Percentiles rank a stretch among this genome's conserved stretches.
These are phyloP conservation scores for Penicillium paxilli DNA, from an alignment of 495 filamentous ascomycete genomes.

Conservation along the genomic window DNA sequence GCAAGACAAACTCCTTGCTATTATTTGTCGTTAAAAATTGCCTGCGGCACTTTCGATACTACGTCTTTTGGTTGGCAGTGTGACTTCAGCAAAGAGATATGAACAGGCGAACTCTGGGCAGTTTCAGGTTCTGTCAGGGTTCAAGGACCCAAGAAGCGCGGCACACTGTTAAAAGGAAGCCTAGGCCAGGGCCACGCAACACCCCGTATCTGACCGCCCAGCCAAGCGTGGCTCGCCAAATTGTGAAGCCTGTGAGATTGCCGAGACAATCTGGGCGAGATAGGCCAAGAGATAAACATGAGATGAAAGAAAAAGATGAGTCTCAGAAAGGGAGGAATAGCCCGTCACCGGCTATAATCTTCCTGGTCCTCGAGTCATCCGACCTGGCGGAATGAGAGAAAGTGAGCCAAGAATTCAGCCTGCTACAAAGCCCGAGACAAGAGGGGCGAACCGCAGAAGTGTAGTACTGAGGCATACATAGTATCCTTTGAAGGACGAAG, in stretches of 20 bases:
- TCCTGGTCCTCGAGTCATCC: not conserved
- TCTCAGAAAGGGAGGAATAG: not conserved
- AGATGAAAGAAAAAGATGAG: not conserved
- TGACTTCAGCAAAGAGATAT: not conserved
- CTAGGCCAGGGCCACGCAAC: slow-evolving; percentile 8
- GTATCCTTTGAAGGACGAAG: not conserved
- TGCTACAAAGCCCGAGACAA: not conserved
- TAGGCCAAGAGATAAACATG: not conserved
- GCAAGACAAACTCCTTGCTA: too few relatives aligned
- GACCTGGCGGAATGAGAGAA: not conserved
- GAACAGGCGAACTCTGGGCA: not conserved
- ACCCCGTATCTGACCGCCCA: slow-evolving; percentile 5
- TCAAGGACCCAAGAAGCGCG: not conserved
- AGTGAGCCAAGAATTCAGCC: not conserved
- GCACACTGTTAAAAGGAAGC: not conserved
- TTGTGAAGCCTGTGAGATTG: not conserved
- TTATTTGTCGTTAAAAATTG: too few relatives aligned
- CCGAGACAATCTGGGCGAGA: slow-evolving; percentile 1
- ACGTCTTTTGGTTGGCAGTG: not conserved
- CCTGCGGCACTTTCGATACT: too few relatives aligned
- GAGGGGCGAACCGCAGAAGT: not conserved
- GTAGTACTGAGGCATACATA: not conserved
- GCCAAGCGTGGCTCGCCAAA: slow-evolving; percentile 6
- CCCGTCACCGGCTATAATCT: not conserved
- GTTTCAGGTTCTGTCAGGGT: slow-evolving; percentile 1